Evolutionary conservation across 2,329 filamentous ascomycete genomes (phyloP).

Genomic region (Aspergillus sp.): DNA sequence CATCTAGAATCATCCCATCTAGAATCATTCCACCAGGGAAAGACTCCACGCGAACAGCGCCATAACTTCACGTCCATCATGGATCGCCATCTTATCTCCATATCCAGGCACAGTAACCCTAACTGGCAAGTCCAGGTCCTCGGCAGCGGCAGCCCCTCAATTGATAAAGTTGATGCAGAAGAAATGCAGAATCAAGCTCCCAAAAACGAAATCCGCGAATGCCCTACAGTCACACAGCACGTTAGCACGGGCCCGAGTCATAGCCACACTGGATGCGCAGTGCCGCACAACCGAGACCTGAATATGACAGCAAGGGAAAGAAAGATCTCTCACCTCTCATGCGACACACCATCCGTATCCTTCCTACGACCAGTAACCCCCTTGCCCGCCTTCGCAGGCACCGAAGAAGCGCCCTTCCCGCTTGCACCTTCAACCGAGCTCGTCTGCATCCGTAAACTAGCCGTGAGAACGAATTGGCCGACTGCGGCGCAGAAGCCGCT

Average conservation of each 20-base stretch:
- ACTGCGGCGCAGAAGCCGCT: conserved; percentile 93
- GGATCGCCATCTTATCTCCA: not conserved
- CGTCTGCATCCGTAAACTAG: conserved; percentile 88
- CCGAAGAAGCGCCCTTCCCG: conserved; percentile 30
- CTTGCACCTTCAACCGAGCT: conserved; percentile 48
- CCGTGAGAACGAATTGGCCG: conserved; percentile 95
- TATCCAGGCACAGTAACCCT: not conserved
- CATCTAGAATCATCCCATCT: not conserved
- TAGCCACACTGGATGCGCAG: conserved; percentile 6
- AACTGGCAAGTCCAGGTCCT: not conserved
- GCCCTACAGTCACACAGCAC: conserved; percentile 60
- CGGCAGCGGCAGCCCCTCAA: conserved; percentile 50
- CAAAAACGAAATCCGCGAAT: conserved; percentile 94
- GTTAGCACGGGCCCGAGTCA: conserved; percentile 2
- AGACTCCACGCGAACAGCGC: not conserved
- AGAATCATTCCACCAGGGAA: conserved; percentile 18
- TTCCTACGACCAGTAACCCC: conserved; percentile 1
- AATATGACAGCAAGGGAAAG: not conserved
- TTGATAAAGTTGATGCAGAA: conserved; percentile 99
- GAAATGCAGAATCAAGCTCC: conserved; percentile 94
- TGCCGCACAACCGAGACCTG: not conserved
- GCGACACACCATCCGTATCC: conserved; percentile 34
- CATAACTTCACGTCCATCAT: not conserved
- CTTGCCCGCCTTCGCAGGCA: conserved; percentile 33
- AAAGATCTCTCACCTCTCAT: conserved; percentile 44